Conservation (phyloP, 148 eudicot genomes). For the Rhododendron simsii region DNA sequence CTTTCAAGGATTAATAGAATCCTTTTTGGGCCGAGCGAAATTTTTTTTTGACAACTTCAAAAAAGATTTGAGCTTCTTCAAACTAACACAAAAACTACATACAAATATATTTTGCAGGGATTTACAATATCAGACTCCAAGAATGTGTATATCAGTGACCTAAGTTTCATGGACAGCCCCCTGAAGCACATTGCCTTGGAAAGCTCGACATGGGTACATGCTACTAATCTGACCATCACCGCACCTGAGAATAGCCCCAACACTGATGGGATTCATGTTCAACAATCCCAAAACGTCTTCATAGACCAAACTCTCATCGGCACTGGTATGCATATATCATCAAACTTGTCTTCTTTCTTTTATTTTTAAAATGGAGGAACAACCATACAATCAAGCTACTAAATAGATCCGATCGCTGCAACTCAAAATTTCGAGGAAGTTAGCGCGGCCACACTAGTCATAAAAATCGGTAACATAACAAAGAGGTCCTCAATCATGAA, state of each 20-base stretch:
- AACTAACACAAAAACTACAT: no score
- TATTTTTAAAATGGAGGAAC: no score
- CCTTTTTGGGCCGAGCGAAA: no score
- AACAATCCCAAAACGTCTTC: slow-evolving; percentile 6
- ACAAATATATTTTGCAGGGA: background rate
- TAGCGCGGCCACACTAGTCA: no score
- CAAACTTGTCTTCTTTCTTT: background rate
- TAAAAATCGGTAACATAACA: no score
- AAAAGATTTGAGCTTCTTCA: no score
- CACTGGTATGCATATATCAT: background rate
- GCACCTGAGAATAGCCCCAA: slow-evolving; percentile 12
- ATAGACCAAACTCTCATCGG: background rate
- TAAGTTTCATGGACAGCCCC: slow-evolving; percentile 14
- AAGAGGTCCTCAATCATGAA: no score
- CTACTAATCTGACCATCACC: slow-evolving; percentile 6
- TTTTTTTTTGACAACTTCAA: no score
- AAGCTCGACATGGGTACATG: slow-evolving; percentile 5
- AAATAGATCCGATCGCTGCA: no score
- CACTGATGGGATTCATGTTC: slow-evolving; percentile 16
- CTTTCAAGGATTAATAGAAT: no score
- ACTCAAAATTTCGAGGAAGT: no score
- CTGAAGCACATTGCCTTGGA: slow-evolving; percentile 13
- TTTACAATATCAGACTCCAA: slow-evolving; percentile 3
- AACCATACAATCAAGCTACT: no score
- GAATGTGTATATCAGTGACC: slow-evolving; percentile 4